Conservation (phyloP, 148 eudicot genomes). For the Pouteria glomerata region DNA sequence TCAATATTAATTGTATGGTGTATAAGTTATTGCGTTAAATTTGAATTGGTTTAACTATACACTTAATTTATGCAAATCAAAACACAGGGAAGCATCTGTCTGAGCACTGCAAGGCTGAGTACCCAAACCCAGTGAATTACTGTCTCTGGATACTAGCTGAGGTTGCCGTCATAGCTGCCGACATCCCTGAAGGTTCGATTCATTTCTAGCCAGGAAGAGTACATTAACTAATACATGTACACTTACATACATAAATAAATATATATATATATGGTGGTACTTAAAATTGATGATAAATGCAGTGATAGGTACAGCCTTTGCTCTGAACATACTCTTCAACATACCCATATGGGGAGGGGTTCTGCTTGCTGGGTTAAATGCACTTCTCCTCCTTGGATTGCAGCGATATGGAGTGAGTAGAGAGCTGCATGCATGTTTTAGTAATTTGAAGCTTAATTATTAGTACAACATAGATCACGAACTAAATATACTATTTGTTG, state of each 20-base stretch:
- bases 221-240: background rate
- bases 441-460: too few species aligned
- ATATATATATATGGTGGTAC: background rate
- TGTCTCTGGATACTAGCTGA: slow-evolving; percentile 25
- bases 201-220: background rate
- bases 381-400: slow-evolving; percentile 18
- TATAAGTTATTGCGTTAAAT: too few species aligned
- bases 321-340: slow-evolving; percentile 20
- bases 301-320: slow-evolving; percentile 26
- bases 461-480: too few species aligned
- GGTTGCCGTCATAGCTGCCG: slow-evolving; percentile 27
- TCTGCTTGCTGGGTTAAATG: slow-evolving; percentile 19
- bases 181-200: slow-evolving; percentile 21
- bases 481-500: too few species aligned
- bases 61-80: background rate
- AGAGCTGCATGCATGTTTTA: too few species aligned
- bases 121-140: slow-evolving; percentile 15
- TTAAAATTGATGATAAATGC: background rate
- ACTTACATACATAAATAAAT: too few species aligned
- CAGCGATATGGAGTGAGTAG: slow-evolving; percentile 21
- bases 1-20: too few species aligned
- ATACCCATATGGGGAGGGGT: slow-evolving; percentile 24
- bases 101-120: slow-evolving; percentile 17
- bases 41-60: background rate
- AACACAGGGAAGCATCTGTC: slow-evolving; percentile 18